A percentile compares a stretch with the other conserved stretches of the same genome.
Evolutionary conservation across 2,329 filamentous ascomycete species (phyloP).

Genomic region (Apiospora sp.): DNA sequence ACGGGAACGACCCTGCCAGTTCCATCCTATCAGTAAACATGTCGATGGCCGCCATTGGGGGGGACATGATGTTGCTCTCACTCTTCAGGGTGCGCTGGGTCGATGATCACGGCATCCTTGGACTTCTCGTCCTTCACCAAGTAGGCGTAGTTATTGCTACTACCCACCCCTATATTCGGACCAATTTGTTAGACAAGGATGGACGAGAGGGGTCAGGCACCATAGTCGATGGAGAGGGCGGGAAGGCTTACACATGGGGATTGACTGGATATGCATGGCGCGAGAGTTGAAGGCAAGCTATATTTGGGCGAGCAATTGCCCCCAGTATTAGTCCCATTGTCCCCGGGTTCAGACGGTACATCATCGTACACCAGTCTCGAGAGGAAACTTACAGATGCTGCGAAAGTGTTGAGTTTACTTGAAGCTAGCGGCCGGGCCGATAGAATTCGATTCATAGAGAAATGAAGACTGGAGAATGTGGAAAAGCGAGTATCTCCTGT

Average conservation of each 20-base stretch:
- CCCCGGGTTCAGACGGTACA: slow-evolving; percentile 2
- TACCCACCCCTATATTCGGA: slow-evolving; percentile 70
- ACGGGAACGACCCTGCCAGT: slow-evolving; percentile 62
- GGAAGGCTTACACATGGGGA: slow-evolving; percentile 79
- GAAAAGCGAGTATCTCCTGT: background rate
- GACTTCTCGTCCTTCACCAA: slow-evolving; percentile 81
- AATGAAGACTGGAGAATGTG: background rate
- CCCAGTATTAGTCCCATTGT: background rate
- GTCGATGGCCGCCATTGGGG: background rate
- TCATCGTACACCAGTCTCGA: background rate
- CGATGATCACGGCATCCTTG: slow-evolving; percentile 80
- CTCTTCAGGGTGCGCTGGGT: slow-evolving; percentile 82
- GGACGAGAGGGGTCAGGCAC: background rate
- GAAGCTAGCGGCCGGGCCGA: slow-evolving; percentile 45
- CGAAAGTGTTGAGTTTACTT: slow-evolving; percentile 41
- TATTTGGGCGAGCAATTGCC: slow-evolving; percentile 32
- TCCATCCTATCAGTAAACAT: slow-evolving; percentile 24
- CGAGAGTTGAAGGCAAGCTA: slow-evolving; percentile 47
- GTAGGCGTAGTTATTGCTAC: slow-evolving; percentile 85
- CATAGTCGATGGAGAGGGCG: background rate
- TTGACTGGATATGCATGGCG: slow-evolving; percentile 85
- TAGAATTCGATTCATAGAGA: slow-evolving; percentile 53
- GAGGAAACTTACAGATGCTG: slow-evolving; percentile 41
- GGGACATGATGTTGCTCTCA: slow-evolving; percentile 47
- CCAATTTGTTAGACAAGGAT: background rate